These are phyloP conservation scores for Annona squamosa DNA, from an alignment of 164 flowering plant species.

Conservation along the genomic window DNA sequence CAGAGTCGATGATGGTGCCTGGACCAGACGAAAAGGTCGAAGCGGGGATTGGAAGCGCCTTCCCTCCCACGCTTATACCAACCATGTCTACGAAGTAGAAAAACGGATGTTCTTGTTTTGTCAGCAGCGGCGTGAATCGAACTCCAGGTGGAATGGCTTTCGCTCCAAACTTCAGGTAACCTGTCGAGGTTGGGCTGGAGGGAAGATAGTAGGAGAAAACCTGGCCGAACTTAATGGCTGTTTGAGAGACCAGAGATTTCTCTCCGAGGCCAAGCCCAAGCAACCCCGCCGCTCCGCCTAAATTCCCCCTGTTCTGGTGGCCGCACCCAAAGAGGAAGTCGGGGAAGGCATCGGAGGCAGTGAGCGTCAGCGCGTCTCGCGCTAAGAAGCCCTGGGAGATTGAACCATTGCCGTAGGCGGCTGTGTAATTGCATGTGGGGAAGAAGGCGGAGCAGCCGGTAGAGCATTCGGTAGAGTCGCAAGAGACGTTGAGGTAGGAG, in stretches of 20 bases:
- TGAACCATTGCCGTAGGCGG: conserved; percentile 33
- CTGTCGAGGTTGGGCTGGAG: conserved; percentile 28
- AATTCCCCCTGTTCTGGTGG: conserved; percentile 31
- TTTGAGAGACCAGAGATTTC: conserved; percentile 34
- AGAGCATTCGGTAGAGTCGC: conserved; percentile 25
- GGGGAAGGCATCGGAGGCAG: conserved; percentile 8
- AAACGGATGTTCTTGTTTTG: conserved; percentile 7
- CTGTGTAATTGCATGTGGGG: conserved; percentile 29
- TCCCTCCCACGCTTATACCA: conserved; percentile 23
- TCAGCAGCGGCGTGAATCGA: conserved; percentile 27
- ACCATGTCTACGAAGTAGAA: conserved; percentile 29
- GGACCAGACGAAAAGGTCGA: conserved; percentile 11
- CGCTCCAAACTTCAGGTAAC: conserved; percentile 40
- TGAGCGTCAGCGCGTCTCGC: conserved; percentile 29
- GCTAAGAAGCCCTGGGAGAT: conserved; percentile 31
- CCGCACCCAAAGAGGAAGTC: conserved; percentile 46
- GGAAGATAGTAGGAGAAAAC: conserved; percentile 68
- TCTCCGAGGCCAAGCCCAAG: conserved; percentile 34
- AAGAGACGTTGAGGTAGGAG: conserved; percentile 25
- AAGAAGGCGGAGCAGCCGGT: conserved; percentile 20
- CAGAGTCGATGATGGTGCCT: conserved; percentile 32
- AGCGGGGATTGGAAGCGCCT: conserved; percentile 6
- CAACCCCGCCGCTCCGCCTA: conserved; percentile 35
- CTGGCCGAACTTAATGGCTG: conserved; percentile 18
- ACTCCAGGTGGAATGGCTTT: background rate